Evolutionary conservation across 2,329 filamentous ascomycete genomes (phyloP), one percentile per base, ranked within the genome.

Genomic region (Corynespora cassiicola): DNA sequence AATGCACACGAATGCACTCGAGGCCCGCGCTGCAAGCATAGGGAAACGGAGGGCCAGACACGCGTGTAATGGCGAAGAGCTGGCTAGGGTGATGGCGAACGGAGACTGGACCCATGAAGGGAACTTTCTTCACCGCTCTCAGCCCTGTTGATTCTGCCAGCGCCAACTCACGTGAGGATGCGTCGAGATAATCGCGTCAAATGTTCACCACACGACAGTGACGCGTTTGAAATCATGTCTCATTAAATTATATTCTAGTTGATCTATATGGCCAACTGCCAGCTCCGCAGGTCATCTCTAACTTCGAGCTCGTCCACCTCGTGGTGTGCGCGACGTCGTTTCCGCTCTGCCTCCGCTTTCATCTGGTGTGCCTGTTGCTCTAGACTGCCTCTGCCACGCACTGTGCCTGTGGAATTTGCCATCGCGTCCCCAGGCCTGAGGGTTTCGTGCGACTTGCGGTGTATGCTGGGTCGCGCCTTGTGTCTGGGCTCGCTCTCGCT

Each of bases 291-390:
- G 50, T 77, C 73, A 23, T 76, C 72, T 30, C 74, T 59, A 27
- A 76, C 50, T 29, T 75, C 72, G 39, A 76, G 70, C 53, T 78
- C 75, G 31, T 76, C 71, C 20, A 76, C 61, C 50, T 77, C 75
- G 20, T 71, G 66, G 10, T 61, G 54, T 14, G 58, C 57, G 39
- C 63, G 66, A 30, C 63, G 54, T 19, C 62, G 56, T 31, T 62
- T 58, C 38, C 55, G 50, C 39, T 72, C 61, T 11, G 65, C 64
- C 31, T 70, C 68, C 3, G 53, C 60, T 47, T 71, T 67, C 61
- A 73, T 68, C 43, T 72, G 65, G 39, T 68, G 59, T 32, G 68
- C 68, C 52, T 72, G 68, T 39, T 72, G 67, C 50, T 72, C 67
- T 34, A 72, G 47, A 47, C 69, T 70, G 11, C 58, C 65, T 49